phyloP scores from a whole-genome alignment of 345 rosid species.

The Corchorus olitorius region DNA sequence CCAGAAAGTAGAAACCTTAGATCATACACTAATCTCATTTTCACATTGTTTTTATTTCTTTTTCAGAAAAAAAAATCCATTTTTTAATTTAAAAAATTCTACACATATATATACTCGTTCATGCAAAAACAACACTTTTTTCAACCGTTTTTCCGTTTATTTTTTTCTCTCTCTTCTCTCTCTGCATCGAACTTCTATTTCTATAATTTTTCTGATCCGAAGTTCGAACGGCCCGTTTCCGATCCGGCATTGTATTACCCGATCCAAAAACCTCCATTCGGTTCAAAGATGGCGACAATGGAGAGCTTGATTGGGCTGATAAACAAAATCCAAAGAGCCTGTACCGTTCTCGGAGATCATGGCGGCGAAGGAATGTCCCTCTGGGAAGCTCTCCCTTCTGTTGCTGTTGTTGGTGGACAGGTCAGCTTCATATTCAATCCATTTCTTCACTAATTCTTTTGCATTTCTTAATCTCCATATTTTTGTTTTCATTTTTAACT shows the following conservation, averaged over 20 bases:
- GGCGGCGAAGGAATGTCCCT: conserved; percentile 99
- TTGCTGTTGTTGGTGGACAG: conserved; percentile 99
- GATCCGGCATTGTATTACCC: conserved; percentile 9
- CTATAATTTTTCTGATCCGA: conserved; percentile 6
- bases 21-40: not conserved
- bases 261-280: conserved; percentile 30
- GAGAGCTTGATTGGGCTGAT: conserved; percentile 91
- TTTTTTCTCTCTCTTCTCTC: conserved; percentile 12
- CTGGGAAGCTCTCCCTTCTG: conserved; percentile 99
- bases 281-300: conserved; percentile 84
- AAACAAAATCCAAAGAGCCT: conserved; percentile 95
- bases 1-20: not conserved
- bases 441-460: conserved; percentile 14
- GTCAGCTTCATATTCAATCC: conserved; percentile 34
- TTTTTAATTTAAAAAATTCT: not conserved
- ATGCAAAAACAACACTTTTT: not conserved
- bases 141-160: conserved; percentile 14
- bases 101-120: not conserved
- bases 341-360: conserved; percentile 93
- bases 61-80: not conserved
- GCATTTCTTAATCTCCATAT: not conserved
- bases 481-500: conserved; percentile 17
- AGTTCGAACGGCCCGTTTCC: not conserved
- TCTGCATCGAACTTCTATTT: conserved; percentile 12
- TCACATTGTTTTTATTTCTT: not conserved